Conservation (phyloP, 139 green algal genomes). For the Haematococcus lacustris region DNA sequence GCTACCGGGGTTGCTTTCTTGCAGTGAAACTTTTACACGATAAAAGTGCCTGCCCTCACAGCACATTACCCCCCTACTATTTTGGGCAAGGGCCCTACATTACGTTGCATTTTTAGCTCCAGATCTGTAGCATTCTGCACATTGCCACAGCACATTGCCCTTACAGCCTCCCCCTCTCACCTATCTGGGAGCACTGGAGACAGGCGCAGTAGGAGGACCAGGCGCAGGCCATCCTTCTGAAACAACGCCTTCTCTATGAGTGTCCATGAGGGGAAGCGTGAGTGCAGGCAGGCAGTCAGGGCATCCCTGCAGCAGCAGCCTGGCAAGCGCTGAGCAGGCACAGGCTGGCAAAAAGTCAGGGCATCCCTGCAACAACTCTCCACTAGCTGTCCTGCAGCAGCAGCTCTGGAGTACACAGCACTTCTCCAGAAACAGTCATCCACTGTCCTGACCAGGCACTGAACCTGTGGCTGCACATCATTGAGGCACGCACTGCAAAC, state of each 20-base stretch:
- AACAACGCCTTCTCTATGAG: background rate
- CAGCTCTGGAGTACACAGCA: no score
- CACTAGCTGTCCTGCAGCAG: background rate
- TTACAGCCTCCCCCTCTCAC: background rate
- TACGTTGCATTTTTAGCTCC: no score
- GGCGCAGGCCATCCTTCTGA: background rate
- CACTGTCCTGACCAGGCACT: background rate
- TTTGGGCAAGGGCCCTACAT: no score
- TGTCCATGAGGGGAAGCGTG: background rate
- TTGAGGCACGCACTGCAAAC: background rate
- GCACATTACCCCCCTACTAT: no score
- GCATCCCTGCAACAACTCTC: background rate
- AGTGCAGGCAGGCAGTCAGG: no score
- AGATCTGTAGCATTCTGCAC: no score
- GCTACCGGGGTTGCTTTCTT: no score
- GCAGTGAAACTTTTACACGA: no score
- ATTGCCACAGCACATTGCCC: no score
- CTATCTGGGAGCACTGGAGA: background rate
- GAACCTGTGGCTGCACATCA: background rate
- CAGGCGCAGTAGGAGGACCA: background rate
- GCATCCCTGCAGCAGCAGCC: background rate
- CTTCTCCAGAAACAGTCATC: background rate
- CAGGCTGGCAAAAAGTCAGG: no score
- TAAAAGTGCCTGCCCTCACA: no score
- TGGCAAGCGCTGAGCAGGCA: background rate